Base-by-base conservation (phyloP, 148 eudicot species). In the Silene uniflora region DNA sequence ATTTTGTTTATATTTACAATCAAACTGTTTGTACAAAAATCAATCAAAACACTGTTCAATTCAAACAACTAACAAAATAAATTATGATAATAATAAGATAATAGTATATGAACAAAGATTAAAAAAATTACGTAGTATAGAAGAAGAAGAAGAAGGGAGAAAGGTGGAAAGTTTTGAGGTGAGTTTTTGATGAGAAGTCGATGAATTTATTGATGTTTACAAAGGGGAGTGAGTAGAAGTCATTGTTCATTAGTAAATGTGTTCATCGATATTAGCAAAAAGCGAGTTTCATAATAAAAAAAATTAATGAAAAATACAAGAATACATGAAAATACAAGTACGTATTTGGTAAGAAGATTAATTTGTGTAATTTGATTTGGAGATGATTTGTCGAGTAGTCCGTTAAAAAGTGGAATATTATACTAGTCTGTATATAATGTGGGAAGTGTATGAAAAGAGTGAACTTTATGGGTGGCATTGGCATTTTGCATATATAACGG, bases 251-350 rank as follows among this genome's bases (percentile, higher is more conserved):
- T 35, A 35, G 39, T 68, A 67, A 35, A 39, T 71, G 62, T 70
- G 79, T 80, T 71, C 76, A 81, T 81, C 83, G 80, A 76, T 76
- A 80, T 1, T 71, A 64, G 79, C 52, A 61, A 67, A 67, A 76
- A 76, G 83, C 76, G 76, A 76, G 75, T 76, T 80, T 76, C 13
- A 70, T 13, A 21, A 18, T 13, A 47, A 69, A 32, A 39, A 49
- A 62, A 35, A 35, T 55, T 0, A 13, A 6, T 5, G 42, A 22
- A 65, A 65, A 35, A 47, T 25, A 39, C 61, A 61, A 24, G 16
- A 63, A 32, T 56, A 72, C 63, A 56, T 55, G 32, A 72, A 27
- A 11, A 12, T 7, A 7, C 24, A 39, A 10, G 27, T 52, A 27
- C 29, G 29, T 27, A 27, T 27, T 27, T 1, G 2, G 29, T 27